Evolutionary conservation across 139 green algal species (phyloP).

Genomic region (Closterium sp.): DNA sequence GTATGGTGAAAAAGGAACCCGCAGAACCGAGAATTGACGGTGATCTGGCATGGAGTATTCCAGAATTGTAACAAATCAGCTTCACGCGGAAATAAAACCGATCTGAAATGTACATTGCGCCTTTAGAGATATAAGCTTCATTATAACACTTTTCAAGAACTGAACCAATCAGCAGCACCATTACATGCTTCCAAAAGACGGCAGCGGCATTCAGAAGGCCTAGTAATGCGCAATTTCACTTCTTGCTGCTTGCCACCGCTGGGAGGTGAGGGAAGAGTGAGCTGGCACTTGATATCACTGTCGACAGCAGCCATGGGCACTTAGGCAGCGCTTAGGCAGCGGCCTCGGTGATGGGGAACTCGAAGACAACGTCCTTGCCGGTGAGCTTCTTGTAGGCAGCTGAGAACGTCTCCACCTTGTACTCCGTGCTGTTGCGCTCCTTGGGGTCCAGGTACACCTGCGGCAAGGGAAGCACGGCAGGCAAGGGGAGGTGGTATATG

Average conservation of each 20-base stretch:
- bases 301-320: not conserved
- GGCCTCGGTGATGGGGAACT: conserved; percentile 63
- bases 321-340: conserved; percentile 14
- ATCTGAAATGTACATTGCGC: no score
- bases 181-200: not conserved
- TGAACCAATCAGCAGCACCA: no score
- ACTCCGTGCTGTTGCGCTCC: conserved; percentile 96
- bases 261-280: not conserved
- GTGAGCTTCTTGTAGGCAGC: conserved; percentile 99
- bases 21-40: no score
- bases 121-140: no score
- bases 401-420: conserved; percentile 97
- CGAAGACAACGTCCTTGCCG: conserved; percentile 92
- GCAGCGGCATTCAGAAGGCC: not conserved
- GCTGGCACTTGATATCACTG: not conserved
- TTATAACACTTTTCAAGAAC: no score
- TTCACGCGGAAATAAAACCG: no score
- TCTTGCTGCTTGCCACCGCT: not conserved
- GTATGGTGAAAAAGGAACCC: no score
- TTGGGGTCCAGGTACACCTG: conserved; percentile 76
- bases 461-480: not conserved
- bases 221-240: not conserved
- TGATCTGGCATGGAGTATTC: no score
- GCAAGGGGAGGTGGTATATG: no score
- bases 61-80: no score